Conservation (phyloP, 23 red algal genomes). For the Chondrus crispus region DNA sequence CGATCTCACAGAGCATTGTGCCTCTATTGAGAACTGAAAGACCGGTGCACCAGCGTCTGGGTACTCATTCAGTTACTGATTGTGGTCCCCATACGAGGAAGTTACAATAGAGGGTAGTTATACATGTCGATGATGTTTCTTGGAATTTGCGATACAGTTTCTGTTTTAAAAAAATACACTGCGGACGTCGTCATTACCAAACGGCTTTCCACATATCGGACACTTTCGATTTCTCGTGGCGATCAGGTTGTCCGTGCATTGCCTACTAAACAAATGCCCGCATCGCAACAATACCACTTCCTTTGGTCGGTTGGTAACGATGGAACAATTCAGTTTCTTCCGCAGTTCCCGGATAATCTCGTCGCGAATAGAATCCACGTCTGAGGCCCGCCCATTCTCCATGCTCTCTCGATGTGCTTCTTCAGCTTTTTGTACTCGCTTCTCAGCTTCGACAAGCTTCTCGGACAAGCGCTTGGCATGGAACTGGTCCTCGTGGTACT, state of each 20-base stretch:
- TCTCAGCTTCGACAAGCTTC: constrained; percentile 11
- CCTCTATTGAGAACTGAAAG: too few species aligned
- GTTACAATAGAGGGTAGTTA: too few species aligned
- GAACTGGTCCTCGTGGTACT: constrained; percentile 35
- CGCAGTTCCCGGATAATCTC: constrained; percentile 76
- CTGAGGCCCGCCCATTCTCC: constrained; percentile 33
- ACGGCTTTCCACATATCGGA: constrained; percentile 84
- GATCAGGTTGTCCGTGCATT: constrained; percentile 91
- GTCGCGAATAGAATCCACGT: constrained; percentile 61
- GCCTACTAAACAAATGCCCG: constrained; percentile 92
- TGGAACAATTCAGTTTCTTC: constrained; percentile 79
- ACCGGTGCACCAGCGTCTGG: too few species aligned
- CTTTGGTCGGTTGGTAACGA: constrained; percentile 77
- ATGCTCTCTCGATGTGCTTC: constrained; percentile 28
- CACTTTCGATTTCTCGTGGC: constrained; percentile 94
- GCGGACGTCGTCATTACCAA: constrained; percentile 81
- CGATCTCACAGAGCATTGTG: too few species aligned
- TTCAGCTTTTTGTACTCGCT: constrained; percentile 12
- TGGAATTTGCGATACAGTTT: not conserved
- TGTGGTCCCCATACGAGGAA: too few species aligned
- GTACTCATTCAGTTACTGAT: too few species aligned
- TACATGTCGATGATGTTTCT: too few species aligned
- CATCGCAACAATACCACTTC: constrained; percentile 86
- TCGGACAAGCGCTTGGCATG: constrained; percentile 43
- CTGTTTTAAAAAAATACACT: constrained; percentile 81